Percentiles rank a stretch among this genome's conserved stretches.
phyloP scores from a whole-genome alignment of 2,329 filamentous ascomycete genomes.

The Fusarium chuoi region DNA sequence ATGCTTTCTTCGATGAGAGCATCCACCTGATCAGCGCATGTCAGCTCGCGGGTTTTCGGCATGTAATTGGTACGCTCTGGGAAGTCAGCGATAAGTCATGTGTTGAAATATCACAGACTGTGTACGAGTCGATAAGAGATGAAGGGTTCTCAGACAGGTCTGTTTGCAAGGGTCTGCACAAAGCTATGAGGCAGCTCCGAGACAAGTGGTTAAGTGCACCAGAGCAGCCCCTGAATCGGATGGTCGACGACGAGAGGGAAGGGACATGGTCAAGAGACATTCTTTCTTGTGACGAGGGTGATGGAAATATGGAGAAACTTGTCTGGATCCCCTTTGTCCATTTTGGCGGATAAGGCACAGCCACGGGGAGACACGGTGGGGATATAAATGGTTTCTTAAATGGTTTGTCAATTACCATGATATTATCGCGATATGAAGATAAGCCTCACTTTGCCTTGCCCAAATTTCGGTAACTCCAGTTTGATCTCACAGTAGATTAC shows the following conservation, averaged over 20 bases:
- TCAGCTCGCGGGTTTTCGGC: neutral
- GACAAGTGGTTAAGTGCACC: neutral
- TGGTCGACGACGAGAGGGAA: neutral
- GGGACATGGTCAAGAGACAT: neutral
- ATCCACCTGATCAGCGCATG: neutral
- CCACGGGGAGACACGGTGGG: neutral
- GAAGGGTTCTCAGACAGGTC: neutral
- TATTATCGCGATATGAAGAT: neutral
- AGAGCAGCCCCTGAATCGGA: rapidly evolving
- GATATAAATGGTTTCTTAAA: rapidly evolving
- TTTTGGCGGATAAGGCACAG: neutral
- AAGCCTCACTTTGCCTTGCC: neutral
- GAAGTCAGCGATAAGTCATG: neutral
- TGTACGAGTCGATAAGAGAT: neutral
- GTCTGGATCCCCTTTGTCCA: neutral
- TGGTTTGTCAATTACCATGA: neutral
- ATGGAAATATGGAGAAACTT: rapidly evolving
- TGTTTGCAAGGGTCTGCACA: neutral
- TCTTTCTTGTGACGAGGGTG: neutral
- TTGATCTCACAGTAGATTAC: neutral
- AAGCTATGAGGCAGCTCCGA: neutral
- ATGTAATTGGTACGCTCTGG: neutral
- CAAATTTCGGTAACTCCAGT: no score
- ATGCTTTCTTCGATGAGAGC: neutral
- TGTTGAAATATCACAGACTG: neutral